Percentiles rank a stretch among this genome's conserved stretches.
Conservation (phyloP, 495 filamentous ascomycete genomes). For the Aspergillus biplanus region DNA sequence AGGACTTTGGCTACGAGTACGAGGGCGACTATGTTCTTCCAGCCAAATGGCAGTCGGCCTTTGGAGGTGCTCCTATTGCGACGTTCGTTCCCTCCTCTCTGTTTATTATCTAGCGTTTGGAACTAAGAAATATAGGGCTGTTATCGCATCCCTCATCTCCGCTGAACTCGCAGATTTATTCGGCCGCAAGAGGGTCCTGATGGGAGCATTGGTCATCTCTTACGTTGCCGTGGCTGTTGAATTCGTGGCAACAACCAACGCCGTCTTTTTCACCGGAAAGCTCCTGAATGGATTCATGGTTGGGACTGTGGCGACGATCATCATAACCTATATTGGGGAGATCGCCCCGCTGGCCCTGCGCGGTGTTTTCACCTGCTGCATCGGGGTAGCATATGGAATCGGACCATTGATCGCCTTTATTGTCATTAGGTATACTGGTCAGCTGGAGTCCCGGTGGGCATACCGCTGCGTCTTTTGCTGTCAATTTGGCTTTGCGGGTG, state of each 20-base stretch:
- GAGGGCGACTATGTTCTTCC: neutral
- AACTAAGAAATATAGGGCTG: neutral
- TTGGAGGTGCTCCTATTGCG: slow-evolving; percentile 1
- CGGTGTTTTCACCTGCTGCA: neutral
- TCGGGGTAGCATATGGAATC: neutral
- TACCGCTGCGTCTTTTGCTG: neutral
- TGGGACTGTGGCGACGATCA: neutral
- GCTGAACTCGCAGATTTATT: neutral
- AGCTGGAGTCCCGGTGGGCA: neutral
- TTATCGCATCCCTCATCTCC: neutral
- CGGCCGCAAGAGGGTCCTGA: neutral
- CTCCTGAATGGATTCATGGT: slow-evolving; percentile 4
- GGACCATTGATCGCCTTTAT: neutral
- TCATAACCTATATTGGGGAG: slow-evolving; percentile 6
- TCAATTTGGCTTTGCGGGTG: slow-evolving; percentile 1
- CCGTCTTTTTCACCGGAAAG: neutral
- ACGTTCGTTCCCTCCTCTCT: too few relatives aligned
- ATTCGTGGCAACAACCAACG: neutral
- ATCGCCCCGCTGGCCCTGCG: neutral
- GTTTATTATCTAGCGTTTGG: neutral
- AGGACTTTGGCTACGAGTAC: neutral
- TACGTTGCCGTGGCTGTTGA: neutral
- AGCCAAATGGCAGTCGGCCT: slow-evolving; percentile 1
- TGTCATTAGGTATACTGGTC: neutral
- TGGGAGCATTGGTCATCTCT: neutral